These are phyloP conservation scores for Stagonosporopsis chrysanthemi DNA, from an alignment of 2,329 filamentous ascomycete species.

Conservation along the genomic window DNA sequence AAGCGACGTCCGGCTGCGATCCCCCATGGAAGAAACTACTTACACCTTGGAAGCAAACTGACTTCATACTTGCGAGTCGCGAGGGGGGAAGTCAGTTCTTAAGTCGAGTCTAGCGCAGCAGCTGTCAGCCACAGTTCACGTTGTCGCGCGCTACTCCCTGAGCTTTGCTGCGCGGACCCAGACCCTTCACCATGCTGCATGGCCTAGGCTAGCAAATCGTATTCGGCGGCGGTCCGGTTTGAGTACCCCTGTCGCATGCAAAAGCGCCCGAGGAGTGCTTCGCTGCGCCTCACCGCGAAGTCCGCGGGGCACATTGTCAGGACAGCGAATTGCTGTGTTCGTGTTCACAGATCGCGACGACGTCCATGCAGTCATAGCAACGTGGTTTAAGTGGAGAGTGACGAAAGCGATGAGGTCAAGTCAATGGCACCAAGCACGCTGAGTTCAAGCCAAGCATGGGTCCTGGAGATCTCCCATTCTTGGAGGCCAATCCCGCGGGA, in stretches of 20 bases:
- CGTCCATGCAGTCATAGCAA: background rate
- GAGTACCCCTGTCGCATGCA: slow-evolving; percentile 2
- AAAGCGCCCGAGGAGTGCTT: slow-evolving; percentile 5
- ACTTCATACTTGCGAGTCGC: background rate
- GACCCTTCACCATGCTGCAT: slow-evolving; percentile 8
- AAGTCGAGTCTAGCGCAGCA: slow-evolving; percentile 3
- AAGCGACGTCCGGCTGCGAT: background rate
- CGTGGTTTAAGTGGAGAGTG: background rate
- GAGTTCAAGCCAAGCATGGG: background rate
- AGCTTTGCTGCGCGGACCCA: slow-evolving; percentile 1
- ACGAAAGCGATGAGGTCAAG: background rate
- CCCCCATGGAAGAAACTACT: background rate
- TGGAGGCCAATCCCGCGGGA: slow-evolving; percentile 2
- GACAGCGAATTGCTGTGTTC: background rate
- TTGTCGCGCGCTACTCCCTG: slow-evolving; percentile 15
- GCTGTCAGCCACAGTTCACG: slow-evolving; percentile 12
- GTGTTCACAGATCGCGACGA: background rate
- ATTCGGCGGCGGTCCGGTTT: slow-evolving; percentile 4
- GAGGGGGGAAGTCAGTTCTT: slow-evolving; percentile 4
- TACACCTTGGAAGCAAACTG: background rate
- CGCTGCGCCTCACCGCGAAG: slow-evolving; percentile 9
- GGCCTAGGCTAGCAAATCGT: slow-evolving; percentile 6
- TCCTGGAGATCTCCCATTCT: slow-evolving; percentile 14
- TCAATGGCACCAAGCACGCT: background rate
- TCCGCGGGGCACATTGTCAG: slow-evolving; percentile 1